phyloP scores from a whole-genome alignment of 306 rosid genomes.

The Glycyrrhiza uralensis region DNA sequence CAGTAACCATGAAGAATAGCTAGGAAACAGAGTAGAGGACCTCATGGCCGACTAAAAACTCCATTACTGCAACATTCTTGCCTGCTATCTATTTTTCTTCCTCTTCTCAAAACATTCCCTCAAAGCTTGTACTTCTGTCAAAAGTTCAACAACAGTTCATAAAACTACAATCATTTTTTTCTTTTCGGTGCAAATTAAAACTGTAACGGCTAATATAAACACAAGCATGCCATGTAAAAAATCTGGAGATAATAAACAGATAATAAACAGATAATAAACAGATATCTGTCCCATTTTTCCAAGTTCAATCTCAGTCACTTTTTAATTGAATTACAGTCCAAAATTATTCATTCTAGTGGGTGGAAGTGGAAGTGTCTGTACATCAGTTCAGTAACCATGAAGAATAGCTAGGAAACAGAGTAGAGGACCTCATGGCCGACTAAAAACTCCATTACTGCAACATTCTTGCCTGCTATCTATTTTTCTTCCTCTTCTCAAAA shows the following conservation, averaged over 20 bases:
- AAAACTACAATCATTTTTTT: background rate
- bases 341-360: background rate
- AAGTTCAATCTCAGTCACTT: background rate
- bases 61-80: slow-evolving; percentile 20
- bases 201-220: background rate
- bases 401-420: background rate
- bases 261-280: too few relatives aligned
- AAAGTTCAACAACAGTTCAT: background rate
- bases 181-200: background rate
- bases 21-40: slow-evolving; percentile 4
- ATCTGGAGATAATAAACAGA: too few relatives aligned
- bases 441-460: background rate
- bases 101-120: slow-evolving; percentile 67
- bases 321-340: slow-evolving; percentile 5
- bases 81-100: slow-evolving; percentile 29
- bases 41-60: background rate
- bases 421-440: background rate
- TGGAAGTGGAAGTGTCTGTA: background rate
- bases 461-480: slow-evolving; percentile 21
- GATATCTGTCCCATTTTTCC: background rate
- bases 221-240: background rate
- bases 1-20: background rate
- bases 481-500: slow-evolving; percentile 52
- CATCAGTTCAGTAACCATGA: background rate
- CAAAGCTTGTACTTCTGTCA: slow-evolving; percentile 72